phyloP scores from a whole-genome alignment of 345 rosid genomes.

The Erucastrum elatum region DNA sequence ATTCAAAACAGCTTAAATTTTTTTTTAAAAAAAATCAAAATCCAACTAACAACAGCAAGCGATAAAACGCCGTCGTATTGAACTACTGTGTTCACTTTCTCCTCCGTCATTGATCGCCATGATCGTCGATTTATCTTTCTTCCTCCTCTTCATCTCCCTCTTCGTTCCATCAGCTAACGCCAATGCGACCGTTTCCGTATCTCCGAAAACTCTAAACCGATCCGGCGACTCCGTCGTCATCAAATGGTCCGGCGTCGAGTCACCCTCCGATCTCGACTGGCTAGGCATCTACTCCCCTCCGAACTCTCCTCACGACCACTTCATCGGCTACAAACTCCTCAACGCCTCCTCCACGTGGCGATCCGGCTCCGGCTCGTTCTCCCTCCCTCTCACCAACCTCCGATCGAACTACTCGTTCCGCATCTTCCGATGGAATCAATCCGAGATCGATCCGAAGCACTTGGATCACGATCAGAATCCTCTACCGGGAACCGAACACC shows the following conservation, averaged over 20 bases:
- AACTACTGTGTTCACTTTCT: background rate
- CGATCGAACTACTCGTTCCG: constrained; percentile 81
- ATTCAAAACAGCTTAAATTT: background rate
- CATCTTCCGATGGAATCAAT: constrained; percentile 79
- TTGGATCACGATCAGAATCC: constrained; percentile 80
- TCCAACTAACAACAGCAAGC: background rate
- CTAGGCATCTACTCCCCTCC: constrained; percentile 87
- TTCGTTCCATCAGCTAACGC: constrained; percentile 30
- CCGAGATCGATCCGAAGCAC: constrained; percentile 55
- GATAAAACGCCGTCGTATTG: background rate
- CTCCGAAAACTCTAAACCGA: constrained; percentile 51
- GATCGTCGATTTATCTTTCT: constrained; percentile 32
- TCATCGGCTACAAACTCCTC: constrained; percentile 85
- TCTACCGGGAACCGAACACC: constrained; percentile 66
- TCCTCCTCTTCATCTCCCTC: constrained; percentile 27
- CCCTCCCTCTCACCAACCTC: constrained; percentile 70
- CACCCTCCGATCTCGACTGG: constrained; percentile 85
- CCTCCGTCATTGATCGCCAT: constrained; percentile 8
- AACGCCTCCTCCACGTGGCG: constrained; percentile 54
- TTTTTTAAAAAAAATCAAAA: too few species aligned
- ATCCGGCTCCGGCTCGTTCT: constrained; percentile 68
- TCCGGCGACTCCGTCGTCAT: constrained; percentile 68
- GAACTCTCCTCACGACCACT: constrained; percentile 59
- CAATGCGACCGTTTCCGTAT: constrained; percentile 41
- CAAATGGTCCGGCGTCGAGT: constrained; percentile 68